Percentiles rank a stretch among this genome's conserved stretches.
phyloP scores from a whole-genome alignment of 768 basidiomycete genomes.

The Tylopilus rubrobrunneus region DNA sequence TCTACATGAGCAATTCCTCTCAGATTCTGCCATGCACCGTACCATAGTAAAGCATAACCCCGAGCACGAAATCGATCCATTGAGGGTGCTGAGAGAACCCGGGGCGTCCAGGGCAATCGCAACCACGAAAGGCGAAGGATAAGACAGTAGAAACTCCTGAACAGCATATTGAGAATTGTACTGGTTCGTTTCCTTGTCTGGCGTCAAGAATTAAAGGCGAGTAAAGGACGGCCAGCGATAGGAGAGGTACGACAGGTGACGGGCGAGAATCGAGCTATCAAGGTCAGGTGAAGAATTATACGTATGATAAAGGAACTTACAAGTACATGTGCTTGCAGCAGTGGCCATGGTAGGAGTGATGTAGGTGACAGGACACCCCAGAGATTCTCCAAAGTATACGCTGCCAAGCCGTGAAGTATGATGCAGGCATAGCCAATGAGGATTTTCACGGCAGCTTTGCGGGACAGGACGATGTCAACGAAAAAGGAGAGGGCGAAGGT shows the following conservation, averaged over 20 bases:
- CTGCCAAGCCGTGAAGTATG: conserved; percentile 52
- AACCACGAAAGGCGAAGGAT: conserved; percentile 45
- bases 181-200: conserved; percentile 45
- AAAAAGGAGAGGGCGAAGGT: conserved; percentile 55
- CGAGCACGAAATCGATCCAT: conserved; percentile 59
- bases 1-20: conserved; percentile 5
- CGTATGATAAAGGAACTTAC: conserved; percentile 37
- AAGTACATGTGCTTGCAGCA: conserved; percentile 50
- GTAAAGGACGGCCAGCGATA: conserved; percentile 55
- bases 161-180: conserved; percentile 47
- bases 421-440: conserved; percentile 68
- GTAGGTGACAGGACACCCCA: too few species aligned
- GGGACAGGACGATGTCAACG: conserved; percentile 47
- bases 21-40: conserved; percentile 10
- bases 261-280: conserved; percentile 47
- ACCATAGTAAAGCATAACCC: conserved; percentile 63
- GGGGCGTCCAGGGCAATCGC: conserved; percentile 55
- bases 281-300: conserved; percentile 7
- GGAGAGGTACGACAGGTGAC: conserved; percentile 52
- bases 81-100: conserved; percentile 59
- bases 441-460: conserved; percentile 36
- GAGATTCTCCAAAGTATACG: conserved; percentile 62
- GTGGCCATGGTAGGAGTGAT: conserved; percentile 54
- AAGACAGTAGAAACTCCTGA: conserved; percentile 58
- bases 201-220: conserved; percentile 59